A percentile compares a stretch with the other conserved stretches of the same genome.
phyloP scores from a whole-genome alignment of 2,329 filamentous ascomycete species.

The Phyllosticta citribraziliensis region DNA sequence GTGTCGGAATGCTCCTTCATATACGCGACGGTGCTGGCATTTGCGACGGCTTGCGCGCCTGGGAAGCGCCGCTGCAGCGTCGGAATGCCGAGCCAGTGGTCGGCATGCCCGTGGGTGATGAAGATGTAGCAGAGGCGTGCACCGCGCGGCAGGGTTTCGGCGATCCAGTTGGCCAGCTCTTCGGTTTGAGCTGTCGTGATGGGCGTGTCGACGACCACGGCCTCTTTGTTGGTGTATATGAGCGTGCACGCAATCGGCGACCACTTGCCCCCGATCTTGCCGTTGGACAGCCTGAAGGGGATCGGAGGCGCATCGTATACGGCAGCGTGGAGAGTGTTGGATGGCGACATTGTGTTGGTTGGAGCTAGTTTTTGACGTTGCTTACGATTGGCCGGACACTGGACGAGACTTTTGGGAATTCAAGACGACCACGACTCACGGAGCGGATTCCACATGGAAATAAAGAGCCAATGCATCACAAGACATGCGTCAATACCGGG shows the following conservation, averaged over 20 bases:
- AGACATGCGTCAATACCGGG: no score
- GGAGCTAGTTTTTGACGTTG: no score
- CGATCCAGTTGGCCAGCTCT: slow-evolving; percentile 28
- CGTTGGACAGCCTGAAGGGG: not conserved
- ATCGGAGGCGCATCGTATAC: slow-evolving; percentile 4
- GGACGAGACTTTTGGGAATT: no score
- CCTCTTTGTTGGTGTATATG: slow-evolving; percentile 19
- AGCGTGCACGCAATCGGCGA: slow-evolving; percentile 18
- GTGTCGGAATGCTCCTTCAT: slow-evolving; percentile 15
- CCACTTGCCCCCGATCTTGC: slow-evolving; percentile 4
- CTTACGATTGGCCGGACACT: no score
- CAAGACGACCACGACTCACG: no score
- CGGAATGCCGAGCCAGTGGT: slow-evolving; percentile 31
- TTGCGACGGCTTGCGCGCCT: slow-evolving; percentile 16
- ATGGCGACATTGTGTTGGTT: not conserved
- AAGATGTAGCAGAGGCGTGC: slow-evolving; percentile 28
- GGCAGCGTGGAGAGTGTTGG: not conserved
- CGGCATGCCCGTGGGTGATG: slow-evolving; percentile 35
- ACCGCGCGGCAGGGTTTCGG: slow-evolving; percentile 13
- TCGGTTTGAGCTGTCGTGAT: slow-evolving; percentile 22
- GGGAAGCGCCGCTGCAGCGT: slow-evolving; percentile 24
- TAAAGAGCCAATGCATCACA: no score
- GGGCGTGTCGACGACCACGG: slow-evolving; percentile 31
- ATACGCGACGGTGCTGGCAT: slow-evolving; percentile 15
- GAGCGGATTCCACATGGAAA: no score